Conservation (phyloP, 2,329 filamentous ascomycete species). For the Podosphaera aphanis region DNA sequence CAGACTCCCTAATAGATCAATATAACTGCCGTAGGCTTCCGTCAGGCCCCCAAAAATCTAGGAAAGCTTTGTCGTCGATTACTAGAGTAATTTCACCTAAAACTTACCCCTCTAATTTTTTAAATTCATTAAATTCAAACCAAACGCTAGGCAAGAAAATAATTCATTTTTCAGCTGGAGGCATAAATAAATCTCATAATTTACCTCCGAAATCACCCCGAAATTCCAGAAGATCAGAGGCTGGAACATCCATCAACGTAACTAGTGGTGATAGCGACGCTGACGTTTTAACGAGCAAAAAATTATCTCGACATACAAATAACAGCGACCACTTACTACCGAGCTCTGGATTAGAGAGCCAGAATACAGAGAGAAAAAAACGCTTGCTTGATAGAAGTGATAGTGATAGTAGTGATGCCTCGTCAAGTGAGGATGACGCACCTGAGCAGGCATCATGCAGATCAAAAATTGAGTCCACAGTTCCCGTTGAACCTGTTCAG, state of each 20-base stretch:
- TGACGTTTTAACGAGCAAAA: conserved; percentile 4
- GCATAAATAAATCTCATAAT: too few relatives aligned
- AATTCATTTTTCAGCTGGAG: too few relatives aligned
- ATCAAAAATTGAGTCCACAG: conserved; percentile 7
- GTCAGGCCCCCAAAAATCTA: conserved; percentile 13
- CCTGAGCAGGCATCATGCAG: conserved; percentile 18
- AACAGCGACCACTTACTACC: not conserved
- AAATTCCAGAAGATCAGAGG: too few relatives aligned
- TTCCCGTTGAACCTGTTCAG: not conserved
- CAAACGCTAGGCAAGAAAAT: too few relatives aligned
- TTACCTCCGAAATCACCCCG: too few relatives aligned
- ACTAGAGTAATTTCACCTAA: conserved; percentile 9
- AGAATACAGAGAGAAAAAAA: not conserved
- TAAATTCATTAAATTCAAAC: conserved; percentile 2
- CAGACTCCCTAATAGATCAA: conserved; percentile 14
- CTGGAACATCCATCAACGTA: conserved; percentile 2
- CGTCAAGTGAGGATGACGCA: conserved; percentile 18
- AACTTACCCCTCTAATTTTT: conserved; percentile 4
- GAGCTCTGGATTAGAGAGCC: too few relatives aligned
- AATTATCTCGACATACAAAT: conserved; percentile 11
- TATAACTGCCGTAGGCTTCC: conserved; percentile 15
- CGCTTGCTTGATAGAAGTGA: conserved; percentile 4
- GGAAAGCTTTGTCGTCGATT: conserved; percentile 13
- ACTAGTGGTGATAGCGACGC: conserved; percentile 3
- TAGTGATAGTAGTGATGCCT: conserved; percentile 10